A percentile compares a stretch with the other conserved stretches of the same genome.
Conservation (phyloP, 768 basidiomycete genomes). For the Phlebiopsis flavidoalba region DNA sequence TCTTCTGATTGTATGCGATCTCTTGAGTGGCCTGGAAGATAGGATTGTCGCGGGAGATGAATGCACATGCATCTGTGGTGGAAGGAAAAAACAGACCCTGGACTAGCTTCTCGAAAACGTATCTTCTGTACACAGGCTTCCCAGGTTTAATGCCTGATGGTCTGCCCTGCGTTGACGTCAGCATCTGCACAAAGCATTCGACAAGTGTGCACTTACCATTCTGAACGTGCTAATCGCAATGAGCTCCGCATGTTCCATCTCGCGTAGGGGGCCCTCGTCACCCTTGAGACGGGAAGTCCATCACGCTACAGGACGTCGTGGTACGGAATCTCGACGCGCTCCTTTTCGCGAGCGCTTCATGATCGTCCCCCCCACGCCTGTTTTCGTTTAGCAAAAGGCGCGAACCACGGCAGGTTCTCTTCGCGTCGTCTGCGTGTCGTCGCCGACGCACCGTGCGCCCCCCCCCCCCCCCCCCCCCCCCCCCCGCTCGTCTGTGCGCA, state of each 20-base stretch:
- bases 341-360: slow-evolving; percentile 70
- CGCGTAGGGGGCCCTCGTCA: slow-evolving; percentile 74
- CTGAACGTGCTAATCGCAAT: slow-evolving; percentile 72
- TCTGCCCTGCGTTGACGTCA: slow-evolving; percentile 34
- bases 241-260: slow-evolving; percentile 86
- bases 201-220: slow-evolving; percentile 60
- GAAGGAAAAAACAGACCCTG: slow-evolving; percentile 45
- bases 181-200: too few species aligned
- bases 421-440: slow-evolving; percentile 48
- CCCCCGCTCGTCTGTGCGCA: too few species aligned
- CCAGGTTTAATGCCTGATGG: slow-evolving; percentile 84
- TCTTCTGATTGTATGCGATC: slow-evolving; percentile 70
- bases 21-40: slow-evolving; percentile 81
- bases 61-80: not conserved
- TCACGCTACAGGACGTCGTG: slow-evolving; percentile 71
- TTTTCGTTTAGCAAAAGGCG: too few species aligned
- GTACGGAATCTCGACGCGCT: slow-evolving; percentile 38
- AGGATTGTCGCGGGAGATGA: slow-evolving; percentile 35
- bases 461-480: too few species aligned
- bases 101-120: slow-evolving; percentile 79
- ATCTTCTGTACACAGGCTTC: slow-evolving; percentile 78
- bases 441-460: slow-evolving; percentile 42
- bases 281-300: slow-evolving; percentile 89
- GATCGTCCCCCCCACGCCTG: slow-evolving; percentile 82
- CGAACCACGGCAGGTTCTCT: slow-evolving; percentile 76